Base-by-base conservation (phyloP, 2,329 filamentous ascomycete species). In the Nemania sp. region DNA sequence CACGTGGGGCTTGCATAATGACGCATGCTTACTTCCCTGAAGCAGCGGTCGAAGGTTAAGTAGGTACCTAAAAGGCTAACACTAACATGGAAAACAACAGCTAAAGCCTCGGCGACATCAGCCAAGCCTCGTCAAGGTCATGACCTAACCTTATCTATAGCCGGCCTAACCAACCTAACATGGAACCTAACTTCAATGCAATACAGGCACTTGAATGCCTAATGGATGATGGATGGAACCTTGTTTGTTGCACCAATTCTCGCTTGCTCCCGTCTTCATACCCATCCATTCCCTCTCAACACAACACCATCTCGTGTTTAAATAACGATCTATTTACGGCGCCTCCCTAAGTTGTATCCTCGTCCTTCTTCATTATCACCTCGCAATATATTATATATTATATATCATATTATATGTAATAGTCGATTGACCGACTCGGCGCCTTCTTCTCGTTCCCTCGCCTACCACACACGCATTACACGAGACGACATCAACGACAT, bases 1-100 rank as follows among this genome's bases (percentile, higher is more conserved):
- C 59, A 64, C 62, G 62, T 64, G 62, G 62, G 59, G 59, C 62
- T 54, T 62, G 55, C 62, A 62, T 64, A 51, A 58, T 61, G 51
- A 64, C 58, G 58, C 61, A 58, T 61, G 46, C 40, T 21, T 17
- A 51, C 25, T 47, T 54, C 54, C 46, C 50, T 58, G 40, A 50
- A 58, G 48, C 62, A 49, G 54, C 54, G 58, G 62, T 64, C 51
- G 59, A 54, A 25, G 56, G 17, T n/a, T n/a, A 13, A 39, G 35
- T 39, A 15, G 45, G 45, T 37, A 50, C 5, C 18, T 21, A 7
- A n/a, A n/a, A n/a, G n/a, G 12, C 35, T 39, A 39, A 13, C 35
- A 13, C 34, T 10, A 37, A 12, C 12, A 45, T 18, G 42, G 42
- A 20, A 45, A 20, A 25, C 25, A 34, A 15, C 29, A 13, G 45